Evolutionary conservation across 495 filamentous ascomycete species (phyloP).

Genomic region (Lophiotrema nucula): DNA sequence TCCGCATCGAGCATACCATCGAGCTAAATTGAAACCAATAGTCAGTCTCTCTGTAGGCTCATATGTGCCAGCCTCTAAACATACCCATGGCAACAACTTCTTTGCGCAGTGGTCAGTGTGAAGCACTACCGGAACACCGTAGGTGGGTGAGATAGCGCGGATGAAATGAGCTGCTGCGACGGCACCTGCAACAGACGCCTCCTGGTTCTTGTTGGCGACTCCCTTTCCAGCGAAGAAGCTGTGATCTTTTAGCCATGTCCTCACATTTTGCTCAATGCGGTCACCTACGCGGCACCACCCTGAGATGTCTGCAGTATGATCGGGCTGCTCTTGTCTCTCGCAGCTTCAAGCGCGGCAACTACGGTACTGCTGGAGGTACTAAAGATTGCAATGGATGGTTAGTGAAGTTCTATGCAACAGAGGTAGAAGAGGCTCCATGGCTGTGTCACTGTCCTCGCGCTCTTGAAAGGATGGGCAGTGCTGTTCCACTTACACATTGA

Average conservation of each 20-base stretch:
- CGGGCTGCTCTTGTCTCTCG: constrained; percentile 60
- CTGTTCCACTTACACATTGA: no score
- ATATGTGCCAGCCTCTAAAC: no score
- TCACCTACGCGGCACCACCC: not conserved
- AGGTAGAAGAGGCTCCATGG: no score
- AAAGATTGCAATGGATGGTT: no score
- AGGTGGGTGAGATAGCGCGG: constrained; percentile 79
- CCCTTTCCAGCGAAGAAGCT: constrained; percentile 50
- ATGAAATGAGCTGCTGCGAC: constrained; percentile 92
- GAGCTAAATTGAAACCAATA: no score
- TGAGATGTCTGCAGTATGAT: constrained; percentile 7
- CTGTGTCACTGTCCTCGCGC: no score
- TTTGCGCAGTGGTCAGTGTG: constrained; percentile 69
- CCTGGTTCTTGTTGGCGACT: constrained; percentile 78
- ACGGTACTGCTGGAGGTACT: constrained; percentile 91
- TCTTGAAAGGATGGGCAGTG: no score
- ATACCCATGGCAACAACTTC: constrained; percentile 66
- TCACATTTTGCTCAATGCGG: no score
- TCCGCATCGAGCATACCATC: constrained; percentile 73
- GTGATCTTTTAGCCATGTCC: no score
- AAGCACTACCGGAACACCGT: constrained; percentile 74
- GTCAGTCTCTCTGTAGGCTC: no score
- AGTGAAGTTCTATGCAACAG: no score
- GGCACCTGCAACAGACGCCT: constrained; percentile 71
- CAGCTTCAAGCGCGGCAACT: constrained; percentile 75